phyloP scores from a whole-genome alignment of 768 basidiomycete genomes.

The Lyophyllum semitale region DNA sequence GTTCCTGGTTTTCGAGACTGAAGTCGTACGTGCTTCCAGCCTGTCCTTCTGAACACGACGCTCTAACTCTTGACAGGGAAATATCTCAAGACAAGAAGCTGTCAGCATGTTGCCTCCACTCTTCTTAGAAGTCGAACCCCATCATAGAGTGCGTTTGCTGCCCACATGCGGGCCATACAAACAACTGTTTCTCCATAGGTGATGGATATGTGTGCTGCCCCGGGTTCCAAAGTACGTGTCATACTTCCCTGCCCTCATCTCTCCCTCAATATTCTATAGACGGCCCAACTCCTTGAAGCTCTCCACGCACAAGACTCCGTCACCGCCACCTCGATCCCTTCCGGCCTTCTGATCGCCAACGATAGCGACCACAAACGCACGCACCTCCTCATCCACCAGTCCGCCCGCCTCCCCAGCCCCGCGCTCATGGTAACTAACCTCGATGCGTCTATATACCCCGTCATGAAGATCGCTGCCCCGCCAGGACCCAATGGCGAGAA shows the following conservation, averaged over 20 bases:
- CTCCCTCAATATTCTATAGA: slow-evolving; percentile 44
- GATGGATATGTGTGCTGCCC: slow-evolving; percentile 98
- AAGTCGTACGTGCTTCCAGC: slow-evolving; percentile 69
- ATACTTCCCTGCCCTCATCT: background rate
- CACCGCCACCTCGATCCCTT: slow-evolving; percentile 67
- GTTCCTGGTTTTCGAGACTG: slow-evolving; percentile 96
- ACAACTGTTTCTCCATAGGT: slow-evolving; percentile 45
- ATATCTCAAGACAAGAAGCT: slow-evolving; percentile 93
- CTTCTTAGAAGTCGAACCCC: slow-evolving; percentile 90
- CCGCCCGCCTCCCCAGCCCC: slow-evolving; percentile 89
- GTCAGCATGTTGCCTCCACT: slow-evolving; percentile 99
- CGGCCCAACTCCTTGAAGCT: slow-evolving; percentile 94
- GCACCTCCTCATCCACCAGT: slow-evolving; percentile 96
- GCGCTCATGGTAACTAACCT: slow-evolving; percentile 94
- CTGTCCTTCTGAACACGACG: background rate
- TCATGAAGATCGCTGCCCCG: slow-evolving; percentile 52
- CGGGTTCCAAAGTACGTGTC: slow-evolving; percentile 82
- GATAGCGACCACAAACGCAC: slow-evolving; percentile 94
- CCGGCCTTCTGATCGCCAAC: slow-evolving; percentile 91
- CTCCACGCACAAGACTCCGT: slow-evolving; percentile 78
- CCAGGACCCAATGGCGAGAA: slow-evolving; percentile 31
- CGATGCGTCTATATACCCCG: slow-evolving; percentile 87
- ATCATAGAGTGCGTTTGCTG: slow-evolving; percentile 60
- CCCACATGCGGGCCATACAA: background rate
- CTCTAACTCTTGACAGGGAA: slow-evolving; percentile 60